phyloP scores from a whole-genome alignment of 1,284 basidiomycete species.

The Fistulinella staudtii region DNA sequence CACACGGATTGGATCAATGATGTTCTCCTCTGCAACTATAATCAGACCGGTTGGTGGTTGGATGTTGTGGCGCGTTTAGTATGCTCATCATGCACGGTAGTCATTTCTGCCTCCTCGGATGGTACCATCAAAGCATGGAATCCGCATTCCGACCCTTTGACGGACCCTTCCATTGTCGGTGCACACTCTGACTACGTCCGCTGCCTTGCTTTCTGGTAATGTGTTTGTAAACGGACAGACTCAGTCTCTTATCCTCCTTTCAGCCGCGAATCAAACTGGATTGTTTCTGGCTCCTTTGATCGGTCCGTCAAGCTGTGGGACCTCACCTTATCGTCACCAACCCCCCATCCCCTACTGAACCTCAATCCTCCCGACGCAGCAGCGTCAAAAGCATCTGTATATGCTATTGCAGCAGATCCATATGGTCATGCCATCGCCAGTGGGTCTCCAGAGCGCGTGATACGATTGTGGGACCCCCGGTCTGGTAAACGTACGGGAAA shows the following conservation, averaged over 20 bases:
- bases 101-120: constrained; percentile 94
- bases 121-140: constrained; percentile 94
- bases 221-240: not conserved
- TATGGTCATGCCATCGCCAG: constrained; percentile 80
- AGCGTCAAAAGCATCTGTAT: constrained; percentile 73
- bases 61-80: not conserved
- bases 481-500: constrained; percentile 68
- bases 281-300: constrained; percentile 95
- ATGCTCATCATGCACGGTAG: constrained; percentile 34
- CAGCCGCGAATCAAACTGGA: constrained; percentile 75
- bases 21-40: constrained; percentile 86
- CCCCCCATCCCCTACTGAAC: constrained; percentile 50
- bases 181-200: constrained; percentile 91
- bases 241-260: constrained; percentile 17
- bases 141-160: constrained; percentile 61
- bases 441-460: constrained; percentile 87
- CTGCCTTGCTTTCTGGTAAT: constrained; percentile 74
- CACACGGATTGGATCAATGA: constrained; percentile 98
- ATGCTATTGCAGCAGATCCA: constrained; percentile 76
- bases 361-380: constrained; percentile 57
- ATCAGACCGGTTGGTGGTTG: constrained; percentile 71
- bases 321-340: constrained; percentile 45
- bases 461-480: constrained; percentile 92
- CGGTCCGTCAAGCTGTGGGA: constrained; percentile 95
- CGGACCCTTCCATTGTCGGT: constrained; percentile 73